Evolutionary conservation across 1,139 yeast species (phyloP).

Genomic region (Candida anutae): DNA sequence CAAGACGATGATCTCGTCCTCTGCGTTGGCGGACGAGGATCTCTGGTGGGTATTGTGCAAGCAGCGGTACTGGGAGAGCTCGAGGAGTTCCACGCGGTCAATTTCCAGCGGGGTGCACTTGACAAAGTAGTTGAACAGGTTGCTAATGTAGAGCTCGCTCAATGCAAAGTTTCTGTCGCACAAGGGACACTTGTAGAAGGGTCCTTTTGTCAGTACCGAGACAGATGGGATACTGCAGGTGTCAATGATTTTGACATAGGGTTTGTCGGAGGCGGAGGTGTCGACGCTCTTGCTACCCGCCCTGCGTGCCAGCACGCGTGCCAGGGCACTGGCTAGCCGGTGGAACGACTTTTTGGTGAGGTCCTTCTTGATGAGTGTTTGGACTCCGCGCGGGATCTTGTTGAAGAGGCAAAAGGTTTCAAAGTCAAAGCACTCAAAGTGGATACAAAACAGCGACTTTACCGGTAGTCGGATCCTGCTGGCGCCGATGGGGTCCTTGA

Average conservation of each 20-base stretch:
- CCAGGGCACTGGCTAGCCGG: conserved; percentile 7
- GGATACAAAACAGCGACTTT: conserved; percentile 29
- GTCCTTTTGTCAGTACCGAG: conserved; percentile 9
- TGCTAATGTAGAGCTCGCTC: conserved; percentile 31
- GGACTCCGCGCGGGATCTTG: conserved; percentile 25
- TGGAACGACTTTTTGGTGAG: conserved; percentile 17
- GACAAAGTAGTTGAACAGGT: conserved; percentile 35
- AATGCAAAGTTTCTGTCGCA: conserved; percentile 31
- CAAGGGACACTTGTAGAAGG: conserved; percentile 33
- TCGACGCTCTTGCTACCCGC: conserved; percentile 3
- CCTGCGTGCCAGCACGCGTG: conserved; percentile 2
- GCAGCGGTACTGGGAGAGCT: conserved; percentile 27
- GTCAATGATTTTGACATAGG: conserved; percentile 1
- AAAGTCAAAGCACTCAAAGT: conserved; percentile 42
- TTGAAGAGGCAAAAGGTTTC: conserved; percentile 36
- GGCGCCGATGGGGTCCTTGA: conserved; percentile 17
- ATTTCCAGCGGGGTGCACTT: conserved; percentile 30
- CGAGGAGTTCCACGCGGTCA: conserved; percentile 30
- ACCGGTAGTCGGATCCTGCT: conserved; percentile 34
- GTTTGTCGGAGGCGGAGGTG: background rate
- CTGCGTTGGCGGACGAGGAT: conserved; percentile 1
- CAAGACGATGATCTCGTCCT: conserved; percentile 21
- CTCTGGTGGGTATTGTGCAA: conserved; percentile 25
- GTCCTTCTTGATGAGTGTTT: conserved; percentile 19
- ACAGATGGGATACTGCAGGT: conserved; percentile 1